Evolutionary conservation across 805 yeast genomes (phyloP).

Genomic region (Ogataea naganishii): DNA sequence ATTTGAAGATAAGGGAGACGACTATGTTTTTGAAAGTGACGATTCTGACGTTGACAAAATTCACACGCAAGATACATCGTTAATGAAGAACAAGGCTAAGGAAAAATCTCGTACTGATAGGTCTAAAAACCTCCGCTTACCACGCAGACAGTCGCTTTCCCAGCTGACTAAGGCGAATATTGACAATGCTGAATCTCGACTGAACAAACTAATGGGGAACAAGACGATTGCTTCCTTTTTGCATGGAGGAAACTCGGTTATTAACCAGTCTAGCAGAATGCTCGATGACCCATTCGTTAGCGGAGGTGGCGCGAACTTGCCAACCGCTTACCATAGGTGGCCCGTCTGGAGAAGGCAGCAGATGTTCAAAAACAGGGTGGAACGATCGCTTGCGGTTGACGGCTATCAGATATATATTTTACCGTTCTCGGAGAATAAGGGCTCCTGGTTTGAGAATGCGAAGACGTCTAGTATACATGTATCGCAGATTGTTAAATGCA

Average conservation of each 20-base stretch:
- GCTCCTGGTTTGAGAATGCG: slow-evolving; percentile 48
- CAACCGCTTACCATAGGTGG: slow-evolving; percentile 68
- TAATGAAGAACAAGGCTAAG: too few relatives aligned
- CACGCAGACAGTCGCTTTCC: slow-evolving; percentile 1
- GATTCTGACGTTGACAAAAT: slow-evolving; percentile 2
- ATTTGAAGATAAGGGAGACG: not conserved
- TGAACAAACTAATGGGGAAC: slow-evolving; percentile 15
- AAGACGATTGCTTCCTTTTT: slow-evolving; percentile 17
- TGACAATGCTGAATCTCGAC: slow-evolving; percentile 8
- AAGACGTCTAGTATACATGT: slow-evolving; percentile 86
- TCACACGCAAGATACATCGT: too few relatives aligned
- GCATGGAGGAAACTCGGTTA: too few relatives aligned
- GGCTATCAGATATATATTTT: slow-evolving; percentile 89
- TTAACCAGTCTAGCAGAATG: too few relatives aligned
- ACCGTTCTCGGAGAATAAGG: slow-evolving; percentile 68
- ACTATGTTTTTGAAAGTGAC: slow-evolving; percentile 1
- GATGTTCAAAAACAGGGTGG: slow-evolving; percentile 70
- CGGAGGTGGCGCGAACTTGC: too few relatives aligned
- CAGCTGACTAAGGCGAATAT: slow-evolving; percentile 2
- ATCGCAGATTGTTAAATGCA: slow-evolving; percentile 63
- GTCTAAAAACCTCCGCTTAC: too few relatives aligned
- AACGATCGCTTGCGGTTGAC: slow-evolving; percentile 78
- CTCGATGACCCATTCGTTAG: too few relatives aligned
- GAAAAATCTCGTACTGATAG: too few relatives aligned
- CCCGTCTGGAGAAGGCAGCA: slow-evolving; percentile 86